Evolutionary conservation across 805 yeast species (phyloP).

Genomic region (Schwanniomyces polymorphus): DNA sequence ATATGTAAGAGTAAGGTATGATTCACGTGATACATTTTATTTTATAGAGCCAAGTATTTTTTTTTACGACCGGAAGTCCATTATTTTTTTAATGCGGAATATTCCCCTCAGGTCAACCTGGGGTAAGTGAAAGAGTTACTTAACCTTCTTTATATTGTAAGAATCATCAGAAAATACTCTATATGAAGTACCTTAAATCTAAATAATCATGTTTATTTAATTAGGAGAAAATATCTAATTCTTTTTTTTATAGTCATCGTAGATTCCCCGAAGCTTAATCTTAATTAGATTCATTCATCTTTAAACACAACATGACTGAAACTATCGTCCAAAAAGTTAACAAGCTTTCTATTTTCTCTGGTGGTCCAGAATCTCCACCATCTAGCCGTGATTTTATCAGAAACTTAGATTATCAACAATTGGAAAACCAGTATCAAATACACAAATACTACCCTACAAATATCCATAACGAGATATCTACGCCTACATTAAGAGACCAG

Average conservation of each 20-base stretch:
- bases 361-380: not conserved
- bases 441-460: conserved; percentile 39
- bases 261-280: not conserved
- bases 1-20: too few species aligned
- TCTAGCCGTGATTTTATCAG: conserved; percentile 19
- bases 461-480: conserved; percentile 36
- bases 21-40: too few species aligned
- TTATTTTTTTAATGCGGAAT: not conserved
- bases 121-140: not conserved
- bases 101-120: conserved; percentile 1
- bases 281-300: too few species aligned
- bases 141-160: not conserved
- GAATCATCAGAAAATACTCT: not conserved
- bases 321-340: not conserved
- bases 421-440: conserved; percentile 32
- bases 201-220: not conserved
- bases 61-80: not conserved
- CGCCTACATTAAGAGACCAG: conserved; percentile 36
- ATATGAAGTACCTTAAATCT: not conserved
- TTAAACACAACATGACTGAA: not conserved
- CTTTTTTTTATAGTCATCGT: not conserved
- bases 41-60: too few species aligned
- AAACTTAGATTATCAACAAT: conserved; percentile 31
- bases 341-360: not conserved
- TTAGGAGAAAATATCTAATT: not conserved